Evolutionary conservation across 1,284 basidiomycete genomes (phyloP).

Genomic region (Heimioporus retisporus): DNA sequence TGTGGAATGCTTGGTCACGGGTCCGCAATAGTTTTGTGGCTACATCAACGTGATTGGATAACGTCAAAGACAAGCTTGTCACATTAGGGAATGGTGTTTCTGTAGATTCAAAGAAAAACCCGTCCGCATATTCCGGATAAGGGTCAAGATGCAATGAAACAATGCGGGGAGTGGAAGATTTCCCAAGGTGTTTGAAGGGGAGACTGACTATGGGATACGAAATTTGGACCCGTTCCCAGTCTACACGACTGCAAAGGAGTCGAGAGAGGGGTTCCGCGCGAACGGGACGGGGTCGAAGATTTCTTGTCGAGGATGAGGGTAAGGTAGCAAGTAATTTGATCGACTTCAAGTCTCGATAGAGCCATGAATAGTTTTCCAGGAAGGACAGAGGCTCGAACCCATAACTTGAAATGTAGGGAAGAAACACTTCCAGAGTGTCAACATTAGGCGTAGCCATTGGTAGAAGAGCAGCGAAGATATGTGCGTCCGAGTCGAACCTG

Average conservation of each 20-base stretch:
- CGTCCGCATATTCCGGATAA: background rate
- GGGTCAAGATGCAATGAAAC: background rate
- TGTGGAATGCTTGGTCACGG: constrained; percentile 12
- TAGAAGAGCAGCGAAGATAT: too few species aligned
- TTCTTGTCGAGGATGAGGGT: too few species aligned
- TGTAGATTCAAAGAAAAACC: constrained; percentile 4
- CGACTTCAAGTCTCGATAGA: background rate
- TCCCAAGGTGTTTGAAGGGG: constrained; percentile 9
- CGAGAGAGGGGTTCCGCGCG: background rate
- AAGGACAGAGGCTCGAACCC: background rate
- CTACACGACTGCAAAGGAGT: background rate
- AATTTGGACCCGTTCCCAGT: constrained; percentile 4
- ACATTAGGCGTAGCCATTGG: background rate
- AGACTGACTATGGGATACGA: background rate
- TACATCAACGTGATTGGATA: background rate
- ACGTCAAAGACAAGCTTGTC: constrained; percentile 2
- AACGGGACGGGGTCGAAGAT: too few species aligned
- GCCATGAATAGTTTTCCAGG: background rate
- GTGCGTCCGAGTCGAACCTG: too few species aligned
- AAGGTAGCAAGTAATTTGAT: background rate
- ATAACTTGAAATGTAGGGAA: background rate
- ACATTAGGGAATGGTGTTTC: constrained; percentile 10
- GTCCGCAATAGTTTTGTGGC: constrained; percentile 8
- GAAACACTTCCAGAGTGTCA: too few species aligned
- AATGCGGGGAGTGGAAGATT: background rate